phyloP scores from a whole-genome alignment of 352 stramenopile genomes.

The Peronospora destructor region DNA sequence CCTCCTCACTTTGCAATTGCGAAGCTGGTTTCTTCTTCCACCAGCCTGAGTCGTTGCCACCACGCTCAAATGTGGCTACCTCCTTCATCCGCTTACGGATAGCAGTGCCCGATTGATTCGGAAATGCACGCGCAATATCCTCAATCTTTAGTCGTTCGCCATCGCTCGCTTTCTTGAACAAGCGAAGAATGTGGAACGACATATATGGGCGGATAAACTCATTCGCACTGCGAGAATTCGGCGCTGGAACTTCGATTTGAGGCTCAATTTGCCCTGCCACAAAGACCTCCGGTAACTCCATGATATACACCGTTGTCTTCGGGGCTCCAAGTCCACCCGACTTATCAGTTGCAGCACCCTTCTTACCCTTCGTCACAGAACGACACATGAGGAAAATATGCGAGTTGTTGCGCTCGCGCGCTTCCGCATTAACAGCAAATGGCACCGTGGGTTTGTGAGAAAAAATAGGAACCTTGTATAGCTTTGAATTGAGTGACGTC shows the following conservation, averaged over 20 bases:
- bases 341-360: slow-evolving; percentile 26
- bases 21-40: slow-evolving; percentile 74
- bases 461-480: slow-evolving; percentile 83
- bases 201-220: slow-evolving; percentile 85
- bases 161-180: slow-evolving; percentile 81
- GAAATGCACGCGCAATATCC: slow-evolving; percentile 73
- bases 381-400: slow-evolving; percentile 74
- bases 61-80: slow-evolving; percentile 77
- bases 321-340: slow-evolving; percentile 30
- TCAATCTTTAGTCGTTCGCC: slow-evolving; percentile 79
- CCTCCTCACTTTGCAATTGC: slow-evolving; percentile 65
- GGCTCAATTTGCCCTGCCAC: slow-evolving; percentile 75
- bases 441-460: slow-evolving; percentile 50
- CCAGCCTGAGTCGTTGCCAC: slow-evolving; percentile 75
- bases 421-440: slow-evolving; percentile 36
- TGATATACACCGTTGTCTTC: slow-evolving; percentile 69
- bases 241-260: slow-evolving; percentile 74
- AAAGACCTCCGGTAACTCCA: slow-evolving; percentile 73
- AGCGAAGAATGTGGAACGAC: slow-evolving; percentile 75
- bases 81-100: slow-evolving; percentile 86
- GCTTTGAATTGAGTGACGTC: slow-evolving; percentile 74
- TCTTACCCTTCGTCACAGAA: slow-evolving; percentile 69
- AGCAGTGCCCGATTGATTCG: slow-evolving; percentile 71
- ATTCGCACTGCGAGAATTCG: slow-evolving; percentile 73
- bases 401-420: slow-evolving; percentile 35